A percentile compares a stretch with the other conserved stretches of the same genome.
Conservation (phyloP, 129 eudicot species). For the Dittrichia graveolens region DNA sequence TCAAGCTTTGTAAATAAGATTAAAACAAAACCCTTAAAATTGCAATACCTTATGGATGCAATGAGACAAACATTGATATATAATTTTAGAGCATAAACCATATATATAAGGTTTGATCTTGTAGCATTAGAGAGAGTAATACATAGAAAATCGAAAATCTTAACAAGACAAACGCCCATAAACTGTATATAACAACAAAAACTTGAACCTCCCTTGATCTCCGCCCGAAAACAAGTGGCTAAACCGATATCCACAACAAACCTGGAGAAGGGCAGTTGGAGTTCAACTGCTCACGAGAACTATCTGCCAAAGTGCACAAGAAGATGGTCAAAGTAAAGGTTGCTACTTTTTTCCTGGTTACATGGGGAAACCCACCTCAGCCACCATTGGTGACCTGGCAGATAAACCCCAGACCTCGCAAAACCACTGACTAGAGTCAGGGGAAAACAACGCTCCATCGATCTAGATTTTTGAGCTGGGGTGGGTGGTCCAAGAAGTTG, state of each 20-base stretch:
- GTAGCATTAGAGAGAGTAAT: constrained; percentile 21
- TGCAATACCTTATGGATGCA: background rate
- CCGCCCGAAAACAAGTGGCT: constrained; percentile 1
- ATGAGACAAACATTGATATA: background rate
- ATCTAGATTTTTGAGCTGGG: no score
- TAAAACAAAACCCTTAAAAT: background rate
- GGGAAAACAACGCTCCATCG: no score
- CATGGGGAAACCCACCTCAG: no score
- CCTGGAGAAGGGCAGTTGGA: background rate
- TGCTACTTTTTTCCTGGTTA: background rate
- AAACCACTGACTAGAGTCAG: no score
- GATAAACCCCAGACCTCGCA: no score
- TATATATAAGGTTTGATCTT: constrained; percentile 27
- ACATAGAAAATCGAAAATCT: constrained; percentile 12
- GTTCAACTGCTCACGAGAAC: background rate
- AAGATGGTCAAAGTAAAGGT: background rate
- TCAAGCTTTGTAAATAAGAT: no score
- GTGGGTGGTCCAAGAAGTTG: no score
- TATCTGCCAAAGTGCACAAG: constrained; percentile 21
- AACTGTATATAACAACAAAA: constrained; percentile 1
- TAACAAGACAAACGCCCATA: constrained; percentile 19
- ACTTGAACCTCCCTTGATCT: constrained; percentile 18
- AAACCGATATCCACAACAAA: constrained; percentile 10
- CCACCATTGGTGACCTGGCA: no score
- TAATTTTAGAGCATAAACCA: constrained; percentile 3